Base-by-base conservation (phyloP, 2,329 filamentous ascomycete genomes). In the Fusarium sp. region DNA sequence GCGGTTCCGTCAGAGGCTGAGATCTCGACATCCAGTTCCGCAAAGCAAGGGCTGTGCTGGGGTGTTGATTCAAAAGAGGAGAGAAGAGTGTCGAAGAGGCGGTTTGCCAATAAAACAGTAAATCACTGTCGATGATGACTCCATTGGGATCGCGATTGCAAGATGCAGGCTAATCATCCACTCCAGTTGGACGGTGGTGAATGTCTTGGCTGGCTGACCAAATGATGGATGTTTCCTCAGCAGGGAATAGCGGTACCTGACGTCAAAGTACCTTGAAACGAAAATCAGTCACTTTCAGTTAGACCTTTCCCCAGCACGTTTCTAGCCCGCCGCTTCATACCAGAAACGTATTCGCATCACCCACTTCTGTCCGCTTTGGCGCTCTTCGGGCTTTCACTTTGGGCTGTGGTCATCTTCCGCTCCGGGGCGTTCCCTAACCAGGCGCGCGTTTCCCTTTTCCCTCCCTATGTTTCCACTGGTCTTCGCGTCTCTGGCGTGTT, bases 271-370 rank as follows among this genome's bases (percentile, higher is more conserved):
- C 68, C 68, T 35, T 75, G 72, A 74, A 75, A 72, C 72, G 57
- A 74, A 71, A 70, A 57, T 32, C 67, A 70, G 72, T 72, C 56
- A 66, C 59, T 73, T 72, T n/a, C 53, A 70, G 66, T 70, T 74
- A 69, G 72, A 62, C 51, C 55, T 72, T 57, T 71, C 60, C 73
- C 72, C 70, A 63, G 74, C 69, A 77, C 60, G 72, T 75, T 70
- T 72, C 64, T 68, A 77, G 75, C 72, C 44, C 55, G 63, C 57
- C 63, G 59, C 74, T 74, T 66, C 58, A 77, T 76, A 67, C 75
- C 75, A 71, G 75, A 77, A 77, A 70, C 75, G 75, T 77, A 76
- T 67, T 66, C 67, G 75, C 72, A 75, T 67, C 72, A 68, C 61
- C 65, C 74, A 75, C 75, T 69, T 70, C 72, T 76, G 74, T 75